phyloP scores from a whole-genome alignment of 225 moss, liverwort and hornwort genomes.

The Thuidium tamariscinum region DNA sequence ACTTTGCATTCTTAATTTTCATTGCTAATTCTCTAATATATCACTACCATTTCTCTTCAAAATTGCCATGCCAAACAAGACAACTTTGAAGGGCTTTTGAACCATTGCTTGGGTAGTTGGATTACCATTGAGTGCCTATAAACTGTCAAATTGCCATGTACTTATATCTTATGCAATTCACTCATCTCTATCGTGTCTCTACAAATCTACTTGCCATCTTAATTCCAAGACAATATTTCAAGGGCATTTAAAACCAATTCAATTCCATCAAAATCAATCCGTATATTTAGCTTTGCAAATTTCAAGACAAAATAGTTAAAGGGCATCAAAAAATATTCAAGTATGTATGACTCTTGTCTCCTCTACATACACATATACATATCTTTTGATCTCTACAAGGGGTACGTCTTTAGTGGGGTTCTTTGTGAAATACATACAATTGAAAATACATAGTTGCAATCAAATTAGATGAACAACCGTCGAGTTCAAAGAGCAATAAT shows the following conservation, averaged over 20 bases:
- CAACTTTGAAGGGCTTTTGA: not conserved
- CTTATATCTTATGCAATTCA: not conserved
- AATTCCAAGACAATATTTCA: not conserved
- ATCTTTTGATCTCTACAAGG: not conserved
- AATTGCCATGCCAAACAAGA: too few relatives aligned
- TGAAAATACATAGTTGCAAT: too few relatives aligned
- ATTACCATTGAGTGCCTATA: too few relatives aligned
- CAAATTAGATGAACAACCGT: too few relatives aligned
- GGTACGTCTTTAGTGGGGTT: too few relatives aligned
- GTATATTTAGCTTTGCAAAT: not conserved
- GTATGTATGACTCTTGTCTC: not conserved
- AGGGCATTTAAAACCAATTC: not conserved
- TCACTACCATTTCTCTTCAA: too few relatives aligned
- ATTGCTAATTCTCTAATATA: too few relatives aligned
- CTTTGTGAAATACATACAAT: too few relatives aligned
- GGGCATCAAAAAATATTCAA: not conserved
- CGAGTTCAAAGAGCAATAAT: not conserved
- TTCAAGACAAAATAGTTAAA: not conserved
- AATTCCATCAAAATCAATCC: not conserved
- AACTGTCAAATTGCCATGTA: too few relatives aligned
- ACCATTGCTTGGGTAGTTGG: accelerated
- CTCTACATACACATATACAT: accelerated
- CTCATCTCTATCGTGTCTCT: accelerated
- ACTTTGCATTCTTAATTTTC: too few relatives aligned
- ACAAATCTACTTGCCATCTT: not conserved